Evolutionary conservation across 495 filamentous ascomycete species (phyloP).

Genomic region (Penicillium robsamsonii): DNA sequence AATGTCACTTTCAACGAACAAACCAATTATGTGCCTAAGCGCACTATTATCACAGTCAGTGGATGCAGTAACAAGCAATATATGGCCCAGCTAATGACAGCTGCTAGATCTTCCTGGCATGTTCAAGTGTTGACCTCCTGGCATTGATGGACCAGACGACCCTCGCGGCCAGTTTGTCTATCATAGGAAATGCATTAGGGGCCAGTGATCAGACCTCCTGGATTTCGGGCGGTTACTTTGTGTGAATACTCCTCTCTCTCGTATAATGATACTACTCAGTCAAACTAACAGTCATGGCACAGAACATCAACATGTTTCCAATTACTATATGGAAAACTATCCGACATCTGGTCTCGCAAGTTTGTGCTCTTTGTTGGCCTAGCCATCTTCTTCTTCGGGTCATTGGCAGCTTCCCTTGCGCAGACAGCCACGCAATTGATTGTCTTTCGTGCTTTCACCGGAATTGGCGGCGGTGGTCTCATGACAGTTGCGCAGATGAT

Average conservation of each 20-base stretch:
- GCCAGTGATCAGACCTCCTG: slow-evolving; percentile 50
- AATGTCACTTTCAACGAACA: slow-evolving; percentile 49
- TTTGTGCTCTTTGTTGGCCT: slow-evolving; percentile 50
- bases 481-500: slow-evolving; percentile 55
- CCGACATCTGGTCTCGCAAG: slow-evolving; percentile 59
- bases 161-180: slow-evolving; percentile 50
- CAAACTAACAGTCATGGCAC: background rate
- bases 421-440: slow-evolving; percentile 53
- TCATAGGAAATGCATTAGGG: slow-evolving; percentile 47
- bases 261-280: background rate
- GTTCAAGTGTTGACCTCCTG: slow-evolving; percentile 53
- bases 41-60: slow-evolving; percentile 50
- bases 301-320: slow-evolving; percentile 58
- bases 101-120: slow-evolving; percentile 53
- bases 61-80: background rate
- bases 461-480: slow-evolving; percentile 56
- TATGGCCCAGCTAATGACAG: background rate
- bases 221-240: slow-evolving; percentile 56
- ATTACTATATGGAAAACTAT: slow-evolving; percentile 53
- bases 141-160: slow-evolving; percentile 57
- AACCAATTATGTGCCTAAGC: slow-evolving; percentile 53
- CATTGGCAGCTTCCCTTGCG: slow-evolving; percentile 51
- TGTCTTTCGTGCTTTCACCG: slow-evolving; percentile 53
- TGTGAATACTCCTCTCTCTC: slow-evolving; percentile 32
- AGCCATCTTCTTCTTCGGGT: slow-evolving; percentile 54